Evolutionary conservation across 2,329 filamentous ascomycete species (phyloP).

Genomic region (Chaetomiaceae sp.): DNA sequence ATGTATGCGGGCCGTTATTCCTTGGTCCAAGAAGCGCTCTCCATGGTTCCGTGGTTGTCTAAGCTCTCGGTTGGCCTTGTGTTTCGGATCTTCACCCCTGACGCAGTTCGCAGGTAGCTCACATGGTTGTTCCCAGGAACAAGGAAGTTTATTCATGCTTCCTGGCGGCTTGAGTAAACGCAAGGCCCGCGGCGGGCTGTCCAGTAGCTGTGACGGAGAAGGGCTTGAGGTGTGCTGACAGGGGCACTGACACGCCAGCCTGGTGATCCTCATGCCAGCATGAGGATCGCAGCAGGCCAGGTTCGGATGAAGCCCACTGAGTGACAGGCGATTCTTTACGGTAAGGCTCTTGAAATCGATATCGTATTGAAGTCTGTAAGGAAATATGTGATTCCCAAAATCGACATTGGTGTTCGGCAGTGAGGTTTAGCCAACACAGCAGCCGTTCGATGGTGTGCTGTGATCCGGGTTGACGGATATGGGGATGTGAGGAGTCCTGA

Average conservation of each 20-base stretch:
- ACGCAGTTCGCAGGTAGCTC: neutral
- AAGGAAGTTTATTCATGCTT: slow-evolving; percentile 7
- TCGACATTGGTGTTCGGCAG: neutral
- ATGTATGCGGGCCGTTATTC: neutral
- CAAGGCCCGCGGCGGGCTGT: neutral
- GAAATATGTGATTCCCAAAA: no score
- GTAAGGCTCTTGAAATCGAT: no score
- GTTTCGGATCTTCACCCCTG: slow-evolving; percentile 18
- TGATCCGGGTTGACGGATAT: neutral
- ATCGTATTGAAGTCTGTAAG: no score
- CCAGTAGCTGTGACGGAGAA: neutral
- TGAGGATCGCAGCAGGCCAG: neutral
- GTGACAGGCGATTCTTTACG: no score
- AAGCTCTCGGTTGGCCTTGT: neutral
- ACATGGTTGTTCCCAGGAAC: neutral
- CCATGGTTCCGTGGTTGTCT: no score
- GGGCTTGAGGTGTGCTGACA: neutral
- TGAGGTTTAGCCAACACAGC: neutral
- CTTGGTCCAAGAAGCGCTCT: no score
- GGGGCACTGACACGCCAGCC: neutral
- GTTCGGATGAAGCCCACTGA: neutral
- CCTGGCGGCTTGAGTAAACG: neutral
- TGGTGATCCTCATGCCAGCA: neutral
- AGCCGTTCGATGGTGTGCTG: neutral
- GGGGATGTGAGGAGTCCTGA: neutral